A percentile compares a stretch with the other conserved stretches of the same genome.
phyloP scores from a whole-genome alignment of 2,329 filamentous ascomycete species.

The Fusarium ambrosium region DNA sequence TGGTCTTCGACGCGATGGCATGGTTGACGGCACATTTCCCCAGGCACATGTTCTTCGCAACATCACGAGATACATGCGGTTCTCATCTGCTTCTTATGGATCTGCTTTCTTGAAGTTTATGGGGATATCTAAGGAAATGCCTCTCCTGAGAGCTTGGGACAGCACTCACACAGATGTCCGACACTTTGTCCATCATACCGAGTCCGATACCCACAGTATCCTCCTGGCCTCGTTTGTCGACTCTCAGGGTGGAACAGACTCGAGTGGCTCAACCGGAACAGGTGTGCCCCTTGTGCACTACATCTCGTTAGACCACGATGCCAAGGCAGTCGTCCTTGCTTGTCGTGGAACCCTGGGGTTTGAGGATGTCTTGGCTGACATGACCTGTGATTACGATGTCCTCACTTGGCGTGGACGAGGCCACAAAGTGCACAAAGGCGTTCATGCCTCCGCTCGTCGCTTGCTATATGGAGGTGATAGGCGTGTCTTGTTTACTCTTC shows the following conservation, averaged over 20 bases:
- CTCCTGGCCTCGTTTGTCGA: slow-evolving; percentile 80
- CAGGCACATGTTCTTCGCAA: slow-evolving; percentile 71
- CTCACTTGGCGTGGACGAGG: slow-evolving; percentile 72
- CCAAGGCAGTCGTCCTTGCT: slow-evolving; percentile 79
- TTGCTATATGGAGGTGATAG: slow-evolving; percentile 77
- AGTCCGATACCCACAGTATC: slow-evolving; percentile 69
- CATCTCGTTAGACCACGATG: slow-evolving; percentile 78
- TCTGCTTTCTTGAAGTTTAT: slow-evolving; percentile 73
- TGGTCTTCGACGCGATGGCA: slow-evolving; percentile 65
- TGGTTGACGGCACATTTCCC: slow-evolving; percentile 71
- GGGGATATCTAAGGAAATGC: slow-evolving; percentile 69
- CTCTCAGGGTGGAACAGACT: slow-evolving; percentile 75
- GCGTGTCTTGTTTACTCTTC: slow-evolving; percentile 74
- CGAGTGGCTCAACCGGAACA: slow-evolving; percentile 73
- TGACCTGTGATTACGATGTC: slow-evolving; percentile 81
- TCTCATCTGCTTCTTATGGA: slow-evolving; percentile 76
- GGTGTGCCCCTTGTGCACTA: slow-evolving; percentile 81
- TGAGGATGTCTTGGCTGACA: slow-evolving; percentile 79
- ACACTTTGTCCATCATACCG: slow-evolving; percentile 74
- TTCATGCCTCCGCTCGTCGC: slow-evolving; percentile 78
- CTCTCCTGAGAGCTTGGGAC: slow-evolving; percentile 57
- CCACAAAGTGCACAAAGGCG: slow-evolving; percentile 81
- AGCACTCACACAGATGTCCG: slow-evolving; percentile 71
- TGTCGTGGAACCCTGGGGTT: slow-evolving; percentile 80
- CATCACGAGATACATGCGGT: slow-evolving; percentile 74